Evolutionary conservation across 176 grass and related monocot genomes (phyloP), one percentile per base, ranked within the genome.

Genomic region (Musa troglodytarum): DNA sequence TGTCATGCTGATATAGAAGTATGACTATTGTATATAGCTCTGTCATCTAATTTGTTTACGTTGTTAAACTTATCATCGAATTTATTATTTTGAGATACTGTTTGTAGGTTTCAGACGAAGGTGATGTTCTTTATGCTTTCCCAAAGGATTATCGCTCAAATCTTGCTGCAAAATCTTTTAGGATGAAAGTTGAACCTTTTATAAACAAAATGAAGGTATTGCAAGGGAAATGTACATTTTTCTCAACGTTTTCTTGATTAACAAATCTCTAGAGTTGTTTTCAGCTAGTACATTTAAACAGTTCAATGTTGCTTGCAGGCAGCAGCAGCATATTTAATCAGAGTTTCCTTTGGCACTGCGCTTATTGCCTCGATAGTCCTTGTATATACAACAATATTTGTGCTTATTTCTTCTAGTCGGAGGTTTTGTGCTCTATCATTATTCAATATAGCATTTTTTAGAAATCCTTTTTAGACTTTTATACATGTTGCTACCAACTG

Each of bases 331-430:
- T 98, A 98, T 91, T 73, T 91, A 80, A 81, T 93, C 68, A 86
- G 95, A 68, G 90, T 94, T 51, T 98, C 90, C 22, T 98, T 98
- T 49, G 95, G 95, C 34, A 98, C 95, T 1, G 95, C 90, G 9
- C 95, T 98, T 63, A 80, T 98, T 81, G 87, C 90, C 16, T 98
- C 95, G 54, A 98, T 98, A 80, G 80, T 98, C 53, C 80, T 98
- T 57, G 90, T 98, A 29, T 98, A 98, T 78, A 93, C 90, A 79
- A 94, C 95, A 66, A 94, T 98, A 58, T 94, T 98, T 86, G 86
- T 82, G 54, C 82, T 98, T 76, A 71, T 85, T 81, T 84, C 95
- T 81, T 84, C 95, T 56, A 91, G 90, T 71, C 86, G 86, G 26
- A 89, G 95, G 90, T 91, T 72, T 26, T 72, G 4, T 77, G 51